phyloP scores from a whole-genome alignment of 495 filamentous ascomycete species.

The Friedmanniomyces simplex region DNA sequence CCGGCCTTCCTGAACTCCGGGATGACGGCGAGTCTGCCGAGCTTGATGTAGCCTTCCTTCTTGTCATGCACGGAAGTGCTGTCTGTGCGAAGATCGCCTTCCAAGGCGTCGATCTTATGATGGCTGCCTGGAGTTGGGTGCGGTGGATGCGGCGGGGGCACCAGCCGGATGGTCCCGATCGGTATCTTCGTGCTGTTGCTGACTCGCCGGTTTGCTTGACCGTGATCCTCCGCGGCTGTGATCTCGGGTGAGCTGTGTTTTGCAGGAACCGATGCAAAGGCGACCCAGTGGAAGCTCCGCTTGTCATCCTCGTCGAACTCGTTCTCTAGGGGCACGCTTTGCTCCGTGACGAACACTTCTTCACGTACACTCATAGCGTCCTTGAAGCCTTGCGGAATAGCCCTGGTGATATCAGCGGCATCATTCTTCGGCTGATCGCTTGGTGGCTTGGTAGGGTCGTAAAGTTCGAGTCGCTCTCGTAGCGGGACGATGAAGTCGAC shows the following conservation, averaged over 20 bases:
- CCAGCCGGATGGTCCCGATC: conserved; percentile 64
- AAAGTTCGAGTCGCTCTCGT: conserved; percentile 24
- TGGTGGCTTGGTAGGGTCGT: conserved; percentile 33
- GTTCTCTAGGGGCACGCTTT: conserved; percentile 50
- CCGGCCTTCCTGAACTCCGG: conserved; percentile 51
- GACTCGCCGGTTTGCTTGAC: conserved; percentile 4
- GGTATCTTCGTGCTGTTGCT: conserved; percentile 36
- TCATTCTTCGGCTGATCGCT: conserved; percentile 36
- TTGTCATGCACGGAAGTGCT: conserved; percentile 41
- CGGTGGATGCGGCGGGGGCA: conserved; percentile 62
- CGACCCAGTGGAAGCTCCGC: conserved; percentile 72
- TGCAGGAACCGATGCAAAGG: conserved; percentile 49
- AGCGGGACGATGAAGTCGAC: conserved; percentile 19
- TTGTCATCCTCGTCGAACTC: conserved; percentile 75
- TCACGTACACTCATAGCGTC: conserved; percentile 72
- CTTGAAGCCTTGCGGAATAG: conserved; percentile 51
- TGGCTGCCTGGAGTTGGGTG: conserved; percentile 40
- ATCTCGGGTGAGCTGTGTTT: conserved; percentile 22
- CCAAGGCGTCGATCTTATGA: conserved; percentile 15
- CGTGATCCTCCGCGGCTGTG: not conserved
- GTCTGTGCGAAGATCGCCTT: conserved; percentile 15
- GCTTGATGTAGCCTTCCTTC: conserved; percentile 63
- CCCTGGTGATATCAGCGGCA: conserved; percentile 33
- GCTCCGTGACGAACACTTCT: conserved; percentile 68
- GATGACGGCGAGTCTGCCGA: conserved; percentile 64